These are phyloP conservation scores for Teratosphaeriaceae sp. DNA, from an alignment of 2,329 filamentous ascomycete genomes.

Conservation along the genomic window DNA sequence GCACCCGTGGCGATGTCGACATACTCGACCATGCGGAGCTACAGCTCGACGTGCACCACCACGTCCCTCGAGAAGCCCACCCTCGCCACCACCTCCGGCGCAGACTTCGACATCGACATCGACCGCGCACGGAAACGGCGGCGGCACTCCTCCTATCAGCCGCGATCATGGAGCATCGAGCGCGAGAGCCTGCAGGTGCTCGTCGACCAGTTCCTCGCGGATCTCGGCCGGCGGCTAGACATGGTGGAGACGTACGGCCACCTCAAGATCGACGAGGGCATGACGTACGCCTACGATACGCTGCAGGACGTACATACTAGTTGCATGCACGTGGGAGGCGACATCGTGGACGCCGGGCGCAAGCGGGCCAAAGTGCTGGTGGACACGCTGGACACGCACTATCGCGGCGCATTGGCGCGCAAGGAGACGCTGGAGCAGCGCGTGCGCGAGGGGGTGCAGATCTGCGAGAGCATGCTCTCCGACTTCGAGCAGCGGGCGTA, in stretches of 20 bases:
- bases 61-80: conserved; percentile 38
- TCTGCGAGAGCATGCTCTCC: conserved; percentile 77
- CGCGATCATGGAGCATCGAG: conserved; percentile 38
- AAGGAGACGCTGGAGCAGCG: conserved; percentile 89
- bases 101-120: conserved; percentile 29
- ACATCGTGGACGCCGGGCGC: conserved; percentile 79
- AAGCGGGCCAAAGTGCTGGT: conserved; percentile 82
- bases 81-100: conserved; percentile 31
- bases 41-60: conserved; percentile 11
- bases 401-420: conserved; percentile 76
- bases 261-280: conserved; percentile 72
- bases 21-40: conserved; percentile 8
- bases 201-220: conserved; percentile 72
- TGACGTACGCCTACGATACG: conserved; percentile 78
- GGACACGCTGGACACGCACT: conserved; percentile 81
- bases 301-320: conserved; percentile 79
- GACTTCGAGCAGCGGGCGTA: conserved; percentile 80
- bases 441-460: conserved; percentile 74
- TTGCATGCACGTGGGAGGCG: conserved; percentile 84
- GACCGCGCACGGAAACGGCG: conserved; percentile 32
- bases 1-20: conserved; percentile 7
- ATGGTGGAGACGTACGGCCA: conserved; percentile 85
- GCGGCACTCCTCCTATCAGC: conserved; percentile 42
- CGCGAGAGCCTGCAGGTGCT: conserved; percentile 42
- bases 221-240: conserved; percentile 80